These are phyloP conservation scores for Rhamnella rubrinervis DNA, from an alignment of 331 rosid genomes.

Conservation along the genomic window DNA sequence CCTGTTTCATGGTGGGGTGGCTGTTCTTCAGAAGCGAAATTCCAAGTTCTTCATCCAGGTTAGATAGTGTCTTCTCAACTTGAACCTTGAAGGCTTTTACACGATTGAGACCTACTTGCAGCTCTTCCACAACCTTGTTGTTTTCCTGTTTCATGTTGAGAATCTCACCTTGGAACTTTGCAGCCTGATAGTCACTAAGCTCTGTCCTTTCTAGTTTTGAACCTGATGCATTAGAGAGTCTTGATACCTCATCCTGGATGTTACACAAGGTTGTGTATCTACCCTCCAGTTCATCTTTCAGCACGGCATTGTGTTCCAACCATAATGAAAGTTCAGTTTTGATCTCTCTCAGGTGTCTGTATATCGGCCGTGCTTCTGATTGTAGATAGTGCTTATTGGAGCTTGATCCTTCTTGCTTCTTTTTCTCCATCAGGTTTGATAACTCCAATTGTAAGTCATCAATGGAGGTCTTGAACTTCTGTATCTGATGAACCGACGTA, in stretches of 20 bases:
- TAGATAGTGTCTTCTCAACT: constrained; percentile 56
- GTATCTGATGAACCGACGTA: constrained; percentile 83
- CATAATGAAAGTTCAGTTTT: constrained; percentile 73
- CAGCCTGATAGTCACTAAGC: constrained; percentile 64
- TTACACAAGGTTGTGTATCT: constrained; percentile 55
- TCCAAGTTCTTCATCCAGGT: constrained; percentile 49
- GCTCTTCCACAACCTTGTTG: constrained; percentile 59
- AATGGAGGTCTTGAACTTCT: constrained; percentile 62
- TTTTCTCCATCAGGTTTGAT: constrained; percentile 29
- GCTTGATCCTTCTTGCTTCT: constrained; percentile 25
- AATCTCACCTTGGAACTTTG: constrained; percentile 93
- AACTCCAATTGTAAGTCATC: constrained; percentile 65
- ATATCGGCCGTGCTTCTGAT: constrained; percentile 65
- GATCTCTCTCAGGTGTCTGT: constrained; percentile 73
- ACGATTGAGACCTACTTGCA: constrained; percentile 52
- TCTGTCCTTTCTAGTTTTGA: constrained; percentile 26
- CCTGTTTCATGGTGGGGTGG: constrained; percentile 26
- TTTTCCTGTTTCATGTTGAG: constrained; percentile 82
- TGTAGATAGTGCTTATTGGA: constrained; percentile 31
- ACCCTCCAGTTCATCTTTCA: constrained; percentile 68
- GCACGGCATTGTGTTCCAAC: constrained; percentile 65
- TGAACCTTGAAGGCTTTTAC: constrained; percentile 46
- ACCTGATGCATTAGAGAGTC: constrained; percentile 32
- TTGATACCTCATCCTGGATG: constrained; percentile 73
- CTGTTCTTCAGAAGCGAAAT: constrained; percentile 28